phyloP scores from a whole-genome alignment of 2,329 filamentous ascomycete genomes.

The Cladophialophora bantiana region DNA sequence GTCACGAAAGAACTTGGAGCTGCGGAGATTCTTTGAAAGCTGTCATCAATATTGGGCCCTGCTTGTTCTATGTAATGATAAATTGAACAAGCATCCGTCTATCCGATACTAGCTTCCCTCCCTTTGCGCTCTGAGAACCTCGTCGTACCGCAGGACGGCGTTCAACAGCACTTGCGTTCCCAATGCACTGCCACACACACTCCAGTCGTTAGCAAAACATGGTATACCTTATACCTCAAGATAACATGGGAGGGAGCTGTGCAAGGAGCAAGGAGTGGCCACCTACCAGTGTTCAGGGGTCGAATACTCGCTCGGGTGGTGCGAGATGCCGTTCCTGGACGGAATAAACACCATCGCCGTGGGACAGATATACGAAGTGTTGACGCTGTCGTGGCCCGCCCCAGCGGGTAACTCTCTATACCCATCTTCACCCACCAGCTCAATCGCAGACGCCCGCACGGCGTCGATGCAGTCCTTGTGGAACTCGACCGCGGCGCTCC shows the following conservation, averaged over 20 bases:
- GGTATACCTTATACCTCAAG: no score
- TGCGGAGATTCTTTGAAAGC: not conserved
- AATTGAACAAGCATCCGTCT: not conserved
- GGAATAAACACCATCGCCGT: slow-evolving; percentile 71
- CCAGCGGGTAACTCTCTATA: slow-evolving; percentile 61
- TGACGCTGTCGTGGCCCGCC: slow-evolving; percentile 67
- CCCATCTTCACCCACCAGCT: slow-evolving; percentile 59
- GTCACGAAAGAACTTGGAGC: no score
- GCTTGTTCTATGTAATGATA: not conserved
- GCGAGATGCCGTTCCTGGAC: slow-evolving; percentile 63
- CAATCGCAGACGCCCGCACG: slow-evolving; percentile 63
- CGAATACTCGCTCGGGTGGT: slow-evolving; percentile 54
- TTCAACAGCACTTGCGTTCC: slow-evolving; percentile 12
- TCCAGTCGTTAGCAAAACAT: not conserved
- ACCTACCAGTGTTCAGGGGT: slow-evolving; percentile 7
- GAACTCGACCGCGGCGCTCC: slow-evolving; percentile 65
- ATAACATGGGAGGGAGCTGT: no score
- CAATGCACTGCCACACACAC: slow-evolving; percentile 8
- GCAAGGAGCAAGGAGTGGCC: no score
- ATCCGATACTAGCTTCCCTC: not conserved
- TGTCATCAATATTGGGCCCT: not conserved
- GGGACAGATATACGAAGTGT: slow-evolving; percentile 61
- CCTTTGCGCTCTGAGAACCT: slow-evolving; percentile 1
- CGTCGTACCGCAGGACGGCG: slow-evolving; percentile 13
- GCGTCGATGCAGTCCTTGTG: slow-evolving; percentile 67